Evolutionary conservation across 2,329 filamentous ascomycete genomes (phyloP).

Genomic region (Byssoonygena ceratinophila): DNA sequence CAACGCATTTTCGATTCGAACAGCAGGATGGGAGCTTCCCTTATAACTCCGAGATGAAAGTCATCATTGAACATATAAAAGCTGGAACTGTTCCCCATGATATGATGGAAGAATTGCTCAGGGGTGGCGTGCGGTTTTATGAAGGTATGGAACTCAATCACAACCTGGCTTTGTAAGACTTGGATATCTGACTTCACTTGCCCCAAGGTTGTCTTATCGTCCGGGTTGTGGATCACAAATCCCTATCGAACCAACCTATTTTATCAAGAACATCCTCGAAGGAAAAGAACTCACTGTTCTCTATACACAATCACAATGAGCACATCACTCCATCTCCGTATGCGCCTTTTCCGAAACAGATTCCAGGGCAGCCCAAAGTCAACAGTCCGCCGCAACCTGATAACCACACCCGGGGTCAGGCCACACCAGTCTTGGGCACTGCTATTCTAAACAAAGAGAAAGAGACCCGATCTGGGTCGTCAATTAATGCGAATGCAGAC

Average conservation of each 20-base stretch:
- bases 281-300: conserved; percentile 59
- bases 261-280: conserved; percentile 46
- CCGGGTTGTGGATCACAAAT: conserved; percentile 80
- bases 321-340: conserved; percentile 84
- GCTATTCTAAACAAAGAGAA: conserved; percentile 48
- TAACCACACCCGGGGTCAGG: neutral
- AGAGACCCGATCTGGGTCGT: conserved; percentile 44
- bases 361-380: conserved; percentile 38
- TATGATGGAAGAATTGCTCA: conserved; percentile 65
- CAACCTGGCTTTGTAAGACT: neutral
- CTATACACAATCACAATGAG: conserved; percentile 83
- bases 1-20: conserved; percentile 82
- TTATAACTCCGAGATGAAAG: conserved; percentile 84
- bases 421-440: neutral
- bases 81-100: conserved; percentile 77
- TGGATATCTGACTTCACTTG: neutral
- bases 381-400: neutral
- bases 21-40: conserved; percentile 84
- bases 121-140: conserved; percentile 68
- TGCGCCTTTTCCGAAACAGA: conserved; percentile 56
- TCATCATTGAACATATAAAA: conserved; percentile 66
- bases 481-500: conserved; percentile 44
- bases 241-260: conserved; percentile 50
- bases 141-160: conserved; percentile 51
- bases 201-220: conserved; percentile 71